Evolutionary conservation across 768 basidiomycete species (phyloP), one percentile per base, ranked within the genome.

Genomic region (Termitomyces sp.): DNA sequence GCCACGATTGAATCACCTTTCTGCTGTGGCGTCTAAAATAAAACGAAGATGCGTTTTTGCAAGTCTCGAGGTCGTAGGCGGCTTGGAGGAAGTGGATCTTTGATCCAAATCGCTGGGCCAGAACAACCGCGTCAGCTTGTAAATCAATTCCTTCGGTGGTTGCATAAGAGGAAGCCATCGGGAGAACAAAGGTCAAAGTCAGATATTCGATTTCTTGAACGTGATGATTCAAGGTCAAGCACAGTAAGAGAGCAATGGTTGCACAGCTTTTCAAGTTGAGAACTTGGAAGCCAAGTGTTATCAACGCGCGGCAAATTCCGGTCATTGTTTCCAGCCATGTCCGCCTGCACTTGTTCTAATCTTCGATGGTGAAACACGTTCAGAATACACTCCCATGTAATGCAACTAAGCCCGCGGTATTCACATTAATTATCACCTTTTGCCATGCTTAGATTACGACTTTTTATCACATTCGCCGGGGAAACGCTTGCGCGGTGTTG

Each of bases 241-340:
- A 43, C 58, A 49, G 63, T 62, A 50, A 55, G 63, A 50, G 34
- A 11, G 51, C 36, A 52, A 52, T 37, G 54, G 45, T 40, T 48
- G 57, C 64, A 63, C 65, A 65, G 62, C 64, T 57, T 66, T 62
- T 52, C 64, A 61, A 61, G 62, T 62, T 57, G 40, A 57, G 51
- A 43, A 45, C 40, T 25, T 63, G 56, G 61, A 50, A 60, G 58
- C 57, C 53, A 52, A 61, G 53, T 52, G 60, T 64, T 62, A 32
- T 25, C 46, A 57, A 48, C 36, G 34, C 60, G 64, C 74, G 75
- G 75, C 71, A 75, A 71, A 62, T 71, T 59, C 74, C 74, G 75
- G 62, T 65, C 63, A 63, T 66, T 70, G 68, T 66, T 70, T 69
- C 68, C 65, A 69, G 68, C 68, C 63, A 65, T 50, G 58, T 50